These are phyloP conservation scores for Tolypocladium pustulatum DNA, from an alignment of 2,329 filamentous ascomycete species.

Conservation along the genomic window DNA sequence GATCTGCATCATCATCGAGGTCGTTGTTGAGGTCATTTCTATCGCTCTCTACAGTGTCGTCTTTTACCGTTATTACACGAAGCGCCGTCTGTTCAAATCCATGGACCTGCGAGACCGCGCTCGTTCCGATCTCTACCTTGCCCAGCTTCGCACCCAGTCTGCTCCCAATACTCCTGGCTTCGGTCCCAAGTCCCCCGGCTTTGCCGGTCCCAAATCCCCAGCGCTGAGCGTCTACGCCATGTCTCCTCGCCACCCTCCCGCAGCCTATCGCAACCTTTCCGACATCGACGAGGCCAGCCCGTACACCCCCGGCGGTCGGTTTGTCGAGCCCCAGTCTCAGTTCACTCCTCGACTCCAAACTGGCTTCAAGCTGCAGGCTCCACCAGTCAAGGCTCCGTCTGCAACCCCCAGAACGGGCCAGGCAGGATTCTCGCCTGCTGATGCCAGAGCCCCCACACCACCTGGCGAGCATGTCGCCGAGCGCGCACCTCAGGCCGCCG, in stretches of 20 bases:
- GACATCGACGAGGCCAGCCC: slow-evolving; percentile 32
- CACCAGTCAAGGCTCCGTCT: slow-evolving; percentile 66
- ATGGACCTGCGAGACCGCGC: slow-evolving; percentile 95
- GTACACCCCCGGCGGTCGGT: slow-evolving; percentile 44
- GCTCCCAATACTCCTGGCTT: slow-evolving; percentile 93
- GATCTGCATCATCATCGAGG: slow-evolving; percentile 94
- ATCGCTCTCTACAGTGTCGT: slow-evolving; percentile 89
- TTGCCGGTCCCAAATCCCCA: slow-evolving; percentile 25
- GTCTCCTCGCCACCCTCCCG: slow-evolving; percentile 51
- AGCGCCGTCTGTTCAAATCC: slow-evolving; percentile 87
- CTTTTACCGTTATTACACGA: slow-evolving; percentile 97
- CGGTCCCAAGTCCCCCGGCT: slow-evolving; percentile 47
- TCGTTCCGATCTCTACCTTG: slow-evolving; percentile 89
- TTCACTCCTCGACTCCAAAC: slow-evolving; percentile 38
- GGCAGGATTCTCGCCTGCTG: slow-evolving; percentile 48
- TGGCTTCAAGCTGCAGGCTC: slow-evolving; percentile 79
- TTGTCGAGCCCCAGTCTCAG: slow-evolving; percentile 53
- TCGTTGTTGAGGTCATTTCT: slow-evolving; percentile 83
- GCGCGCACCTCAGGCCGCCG: slow-evolving; percentile 60
- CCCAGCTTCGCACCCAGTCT: slow-evolving; percentile 72
- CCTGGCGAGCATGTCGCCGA: slow-evolving; percentile 12
- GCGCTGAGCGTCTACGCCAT: slow-evolving; percentile 37
- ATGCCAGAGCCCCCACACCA: slow-evolving; percentile 6
- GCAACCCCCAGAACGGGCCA: slow-evolving; percentile 63
- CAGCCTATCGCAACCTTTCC: slow-evolving; percentile 40